phyloP scores from a whole-genome alignment of 73 alveolate species.

The Effrenium voratum region DNA sequence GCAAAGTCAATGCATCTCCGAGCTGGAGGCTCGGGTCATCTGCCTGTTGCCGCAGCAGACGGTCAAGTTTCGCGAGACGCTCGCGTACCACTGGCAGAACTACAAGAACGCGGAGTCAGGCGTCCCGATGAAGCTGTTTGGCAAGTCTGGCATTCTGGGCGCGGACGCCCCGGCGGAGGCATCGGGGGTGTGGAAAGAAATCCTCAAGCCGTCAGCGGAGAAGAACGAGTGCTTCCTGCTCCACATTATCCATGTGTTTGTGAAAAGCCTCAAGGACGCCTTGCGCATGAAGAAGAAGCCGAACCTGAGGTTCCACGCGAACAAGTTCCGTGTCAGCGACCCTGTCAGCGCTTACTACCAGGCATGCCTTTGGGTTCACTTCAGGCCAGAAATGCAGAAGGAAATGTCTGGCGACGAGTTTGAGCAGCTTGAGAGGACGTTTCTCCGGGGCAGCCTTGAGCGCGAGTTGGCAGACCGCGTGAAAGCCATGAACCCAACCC shows the following conservation, averaged over 20 bases:
- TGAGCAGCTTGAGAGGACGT: too few species aligned
- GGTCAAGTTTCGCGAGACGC: neutral
- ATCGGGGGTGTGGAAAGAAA: neutral
- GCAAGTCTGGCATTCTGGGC: neutral
- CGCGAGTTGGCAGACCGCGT: neutral
- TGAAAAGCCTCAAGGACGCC: too few species aligned
- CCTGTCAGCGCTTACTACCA: neutral
- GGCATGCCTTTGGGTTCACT: neutral
- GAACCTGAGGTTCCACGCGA: neutral
- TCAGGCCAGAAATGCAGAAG: neutral
- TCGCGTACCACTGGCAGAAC: neutral
- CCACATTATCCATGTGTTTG: neutral
- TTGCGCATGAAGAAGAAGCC: too few species aligned
- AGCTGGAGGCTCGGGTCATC: neutral
- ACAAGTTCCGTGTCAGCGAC: neutral
- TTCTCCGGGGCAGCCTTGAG: neutral
- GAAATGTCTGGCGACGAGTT: neutral
- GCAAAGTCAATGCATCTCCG: neutral
- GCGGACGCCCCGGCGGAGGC: neutral
- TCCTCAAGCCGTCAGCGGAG: neutral
- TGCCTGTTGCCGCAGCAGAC: neutral
- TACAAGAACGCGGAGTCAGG: neutral
- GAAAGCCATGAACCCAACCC: neutral
- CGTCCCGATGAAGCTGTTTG: neutral
- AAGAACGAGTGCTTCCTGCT: neutral